These are phyloP conservation scores for Oropetium thomaeum DNA, from an alignment of 176 grass and related monocot genomes.

Conservation along the genomic window DNA sequence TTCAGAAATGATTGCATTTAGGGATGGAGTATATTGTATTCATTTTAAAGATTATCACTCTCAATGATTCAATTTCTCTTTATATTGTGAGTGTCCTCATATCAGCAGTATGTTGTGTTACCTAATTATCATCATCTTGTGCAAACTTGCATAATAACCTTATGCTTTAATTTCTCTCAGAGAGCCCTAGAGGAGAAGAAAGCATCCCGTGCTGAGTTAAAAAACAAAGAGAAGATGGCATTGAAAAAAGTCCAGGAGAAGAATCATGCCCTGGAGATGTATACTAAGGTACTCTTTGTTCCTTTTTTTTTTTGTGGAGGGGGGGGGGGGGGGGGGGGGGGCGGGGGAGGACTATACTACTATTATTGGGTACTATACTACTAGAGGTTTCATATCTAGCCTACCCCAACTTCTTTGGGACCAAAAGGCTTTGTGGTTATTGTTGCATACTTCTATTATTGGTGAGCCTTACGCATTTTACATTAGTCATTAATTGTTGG, in stretches of 20 bases:
- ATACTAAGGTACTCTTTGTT: slow-evolving; percentile 58
- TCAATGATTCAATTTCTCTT: neutral
- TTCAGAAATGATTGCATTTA: no score
- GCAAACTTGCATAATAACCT: slow-evolving; percentile 2
- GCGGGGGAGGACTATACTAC: no score
- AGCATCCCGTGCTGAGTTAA: slow-evolving; percentile 46
- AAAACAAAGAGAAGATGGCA: slow-evolving; percentile 59
- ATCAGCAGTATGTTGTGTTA: slow-evolving; percentile 9
- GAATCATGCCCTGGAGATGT: slow-evolving; percentile 53
- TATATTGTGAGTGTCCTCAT: neutral
- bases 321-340: no score
- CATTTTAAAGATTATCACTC: neutral
- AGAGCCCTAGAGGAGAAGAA: slow-evolving; percentile 78
- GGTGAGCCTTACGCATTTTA: neutral
- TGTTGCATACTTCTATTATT: neutral
- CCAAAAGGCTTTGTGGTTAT: no score
- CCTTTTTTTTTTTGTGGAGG: no score
- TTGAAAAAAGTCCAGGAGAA: slow-evolving; percentile 66
- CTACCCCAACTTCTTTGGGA: no score
- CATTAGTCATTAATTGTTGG: slow-evolving; percentile 5
- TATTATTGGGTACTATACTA: neutral
- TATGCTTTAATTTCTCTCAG: slow-evolving; percentile 31
- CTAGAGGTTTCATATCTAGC: no score
- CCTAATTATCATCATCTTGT: neutral
- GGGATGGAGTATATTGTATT: neutral